Evolutionary conservation across 2,329 filamentous ascomycete genomes (phyloP), one percentile per base, ranked within the genome.

Genomic region (Aspergillus amoenus): DNA sequence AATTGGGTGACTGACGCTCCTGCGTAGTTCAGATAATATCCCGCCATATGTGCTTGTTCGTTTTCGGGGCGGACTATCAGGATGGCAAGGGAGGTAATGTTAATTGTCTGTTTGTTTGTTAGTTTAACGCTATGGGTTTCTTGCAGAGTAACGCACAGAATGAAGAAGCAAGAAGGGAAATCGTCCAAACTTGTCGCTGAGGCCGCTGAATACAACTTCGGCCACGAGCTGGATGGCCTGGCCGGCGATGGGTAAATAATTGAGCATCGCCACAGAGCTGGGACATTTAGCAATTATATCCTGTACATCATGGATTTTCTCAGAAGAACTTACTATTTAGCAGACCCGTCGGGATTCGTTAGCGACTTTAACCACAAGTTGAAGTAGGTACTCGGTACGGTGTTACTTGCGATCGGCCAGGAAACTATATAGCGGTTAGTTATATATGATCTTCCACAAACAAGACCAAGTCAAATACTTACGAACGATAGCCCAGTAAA

Each of bases 11-110:
- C 50, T 40, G 41, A 57, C 55, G 55, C 49, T 42, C 50, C 55
- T 6, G 52, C 18, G 13, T 57, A 54, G 27, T 57, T 42, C 34
- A 57, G 52, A 17, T 54, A 57, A 32, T 52, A 57, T n/a, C 55
- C 55, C 7, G 43, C 55, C 55, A 57, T 57, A 39, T 57, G 52
- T 1, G 44, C 27, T n/a, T 47, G 30, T 27, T 57, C 24, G 44
- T 49, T 57, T 30, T 21, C 52, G 5, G 55, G 55, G 2, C 22
- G 55, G 18, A 57, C 43, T 3, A 49, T 47, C 12, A 57, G 50
- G 22, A 54, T 57, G 1, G 30, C 34, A 9, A 57, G 44, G 1
- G 55, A 54, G 1, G 50, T 39, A 3, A 57, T 54, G 27, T 54
- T 57, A 11, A 57, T 54, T 5, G 15, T 45, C 55, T 32, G 13